These are phyloP conservation scores for Lasiodiplodia gonubiensis DNA, from an alignment of 2,329 filamentous ascomycete species.

Conservation along the genomic window DNA sequence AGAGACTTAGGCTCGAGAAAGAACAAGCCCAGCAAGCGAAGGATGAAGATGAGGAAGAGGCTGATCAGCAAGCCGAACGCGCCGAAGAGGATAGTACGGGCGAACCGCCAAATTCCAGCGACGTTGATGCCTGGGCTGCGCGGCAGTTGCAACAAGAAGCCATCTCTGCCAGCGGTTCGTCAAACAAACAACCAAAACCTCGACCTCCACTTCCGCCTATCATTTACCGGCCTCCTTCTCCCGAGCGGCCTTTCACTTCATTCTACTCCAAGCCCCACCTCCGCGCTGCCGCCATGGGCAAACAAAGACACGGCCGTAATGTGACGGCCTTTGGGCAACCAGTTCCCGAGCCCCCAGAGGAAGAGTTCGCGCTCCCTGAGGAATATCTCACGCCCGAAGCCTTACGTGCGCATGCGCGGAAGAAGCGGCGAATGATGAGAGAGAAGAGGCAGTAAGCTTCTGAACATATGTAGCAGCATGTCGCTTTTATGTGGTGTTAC, in stretches of 20 bases:
- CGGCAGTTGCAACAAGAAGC: constrained; percentile 77
- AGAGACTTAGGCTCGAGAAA: constrained; percentile 76
- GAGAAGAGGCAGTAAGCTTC: constrained; percentile 44
- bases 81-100: constrained; percentile 42
- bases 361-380: constrained; percentile 76
- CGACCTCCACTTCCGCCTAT: constrained; percentile 31
- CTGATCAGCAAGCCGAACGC: constrained; percentile 41
- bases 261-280: constrained; percentile 84
- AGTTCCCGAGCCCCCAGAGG: constrained; percentile 72
- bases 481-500: constrained; percentile 15
- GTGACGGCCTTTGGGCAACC: constrained; percentile 81
- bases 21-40: constrained; percentile 64
- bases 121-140: constrained; percentile 73
- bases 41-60: constrained; percentile 55
- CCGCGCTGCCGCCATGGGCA: constrained; percentile 78
- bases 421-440: constrained; percentile 65
- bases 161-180: constrained; percentile 25
- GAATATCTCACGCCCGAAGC: constrained; percentile 61
- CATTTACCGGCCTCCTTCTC: constrained; percentile 35
- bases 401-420: constrained; percentile 64
- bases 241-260: constrained; percentile 74
- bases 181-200: constrained; percentile 12
- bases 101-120: constrained; percentile 62
- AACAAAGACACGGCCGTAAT: constrained; percentile 71
- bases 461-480: constrained; percentile 22